Evolutionary conservation across 495 filamentous ascomycete species (phyloP).

Genomic region (Entonaema liquescens): DNA sequence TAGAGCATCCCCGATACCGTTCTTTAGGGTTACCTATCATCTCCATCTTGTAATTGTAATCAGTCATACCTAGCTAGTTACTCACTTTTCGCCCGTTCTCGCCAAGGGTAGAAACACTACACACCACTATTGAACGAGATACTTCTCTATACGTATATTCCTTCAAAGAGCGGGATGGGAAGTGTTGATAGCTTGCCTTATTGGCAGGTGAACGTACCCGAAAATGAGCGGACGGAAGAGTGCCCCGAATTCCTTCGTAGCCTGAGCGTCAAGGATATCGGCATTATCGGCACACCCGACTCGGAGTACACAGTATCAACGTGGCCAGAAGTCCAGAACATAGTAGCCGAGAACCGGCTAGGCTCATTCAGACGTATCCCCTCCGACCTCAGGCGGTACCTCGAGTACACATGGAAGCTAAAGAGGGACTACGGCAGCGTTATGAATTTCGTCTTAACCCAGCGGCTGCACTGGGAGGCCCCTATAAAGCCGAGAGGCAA

Average conservation of each 20-base stretch:
- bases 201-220: slow-evolving; percentile 83
- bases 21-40: background rate
- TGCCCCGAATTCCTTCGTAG: slow-evolving; percentile 75
- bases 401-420: slow-evolving; percentile 69
- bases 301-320: slow-evolving; percentile 61
- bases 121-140: background rate
- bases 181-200: slow-evolving; percentile 62
- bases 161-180: slow-evolving; percentile 38
- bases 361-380: slow-evolving; percentile 78
- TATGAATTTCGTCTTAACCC: slow-evolving; percentile 73
- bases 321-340: slow-evolving; percentile 70
- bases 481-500: slow-evolving; percentile 48
- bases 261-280: slow-evolving; percentile 63
- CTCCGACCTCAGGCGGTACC: slow-evolving; percentile 75
- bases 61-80: background rate
- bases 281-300: slow-evolving; percentile 73
- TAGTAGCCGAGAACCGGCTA: slow-evolving; percentile 71
- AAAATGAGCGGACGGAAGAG: slow-evolving; percentile 62
- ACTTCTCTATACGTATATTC: background rate
- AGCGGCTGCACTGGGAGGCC: slow-evolving; percentile 70
- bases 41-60: background rate
- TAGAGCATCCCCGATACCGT: background rate
- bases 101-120: background rate
- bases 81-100: background rate
- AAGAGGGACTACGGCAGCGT: slow-evolving; percentile 73